Evolutionary conservation across 208 protist genomes (phyloP).

Genomic region (Naegleria lovaniensis): DNA sequence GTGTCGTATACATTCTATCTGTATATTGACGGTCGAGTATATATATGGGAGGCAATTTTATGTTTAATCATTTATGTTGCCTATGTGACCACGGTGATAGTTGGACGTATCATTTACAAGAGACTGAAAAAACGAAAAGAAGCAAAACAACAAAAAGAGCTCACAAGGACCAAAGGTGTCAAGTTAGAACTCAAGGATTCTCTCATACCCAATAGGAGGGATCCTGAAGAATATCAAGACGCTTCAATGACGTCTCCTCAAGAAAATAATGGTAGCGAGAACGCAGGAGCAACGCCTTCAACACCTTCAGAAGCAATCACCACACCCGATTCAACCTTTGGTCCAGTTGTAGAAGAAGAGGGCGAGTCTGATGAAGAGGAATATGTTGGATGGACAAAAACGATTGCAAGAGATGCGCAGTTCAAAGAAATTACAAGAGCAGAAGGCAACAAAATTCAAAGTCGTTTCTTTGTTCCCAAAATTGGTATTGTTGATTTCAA

Average conservation of each 20-base stretch:
- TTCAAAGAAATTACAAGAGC: background rate
- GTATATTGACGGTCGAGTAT: background rate
- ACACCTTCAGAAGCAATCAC: too few species aligned
- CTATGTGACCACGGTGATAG: slow-evolving; percentile 11
- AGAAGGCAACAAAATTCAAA: background rate
- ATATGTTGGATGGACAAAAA: background rate
- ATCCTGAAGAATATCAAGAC: too few species aligned
- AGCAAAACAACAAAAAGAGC: too few species aligned
- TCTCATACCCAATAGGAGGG: too few species aligned
- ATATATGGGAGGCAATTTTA: background rate
- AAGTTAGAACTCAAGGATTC: too few species aligned
- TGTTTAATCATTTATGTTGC: background rate
- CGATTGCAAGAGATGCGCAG: background rate
- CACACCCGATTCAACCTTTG: too few species aligned
- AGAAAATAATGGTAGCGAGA: too few species aligned
- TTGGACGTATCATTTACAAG: slow-evolving; percentile 12
- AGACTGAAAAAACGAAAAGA: background rate
- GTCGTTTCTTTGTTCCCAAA: background rate
- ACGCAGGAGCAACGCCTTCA: too few species aligned
- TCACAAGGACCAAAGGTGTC: too few species aligned
- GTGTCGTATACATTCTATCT: background rate
- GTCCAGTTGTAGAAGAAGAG: background rate
- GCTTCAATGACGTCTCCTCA: too few species aligned
- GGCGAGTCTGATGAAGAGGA: background rate
- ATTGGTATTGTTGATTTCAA: background rate